Percentiles rank a stretch among this genome's conserved stretches.
These are phyloP conservation scores for Streptanthus diversifolius DNA, from an alignment of 345 rosid species.

Conservation along the genomic window DNA sequence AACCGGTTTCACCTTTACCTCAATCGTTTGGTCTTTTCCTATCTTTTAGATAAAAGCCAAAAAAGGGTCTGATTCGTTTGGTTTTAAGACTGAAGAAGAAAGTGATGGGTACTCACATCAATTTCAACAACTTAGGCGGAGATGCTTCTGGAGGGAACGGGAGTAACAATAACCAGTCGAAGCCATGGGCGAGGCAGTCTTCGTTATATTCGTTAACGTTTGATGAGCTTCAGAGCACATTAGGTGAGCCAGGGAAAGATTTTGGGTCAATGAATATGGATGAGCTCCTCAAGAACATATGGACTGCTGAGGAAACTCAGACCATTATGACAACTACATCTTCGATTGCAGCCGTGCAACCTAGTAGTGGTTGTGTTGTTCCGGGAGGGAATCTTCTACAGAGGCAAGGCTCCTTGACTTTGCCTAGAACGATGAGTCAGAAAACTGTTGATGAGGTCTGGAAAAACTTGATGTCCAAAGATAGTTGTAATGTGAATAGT, in stretches of 20 bases:
- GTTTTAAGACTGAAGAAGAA: constrained; percentile 6
- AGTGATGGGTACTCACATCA: constrained; percentile 53
- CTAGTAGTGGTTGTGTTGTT: constrained; percentile 31
- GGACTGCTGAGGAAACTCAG: constrained; percentile 83
- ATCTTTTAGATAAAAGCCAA: constrained; percentile 10
- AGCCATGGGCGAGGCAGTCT: constrained; percentile 54
- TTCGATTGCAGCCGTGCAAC: constrained; percentile 24
- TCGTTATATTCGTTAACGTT: constrained; percentile 80
- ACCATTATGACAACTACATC: constrained; percentile 31
- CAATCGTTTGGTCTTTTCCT: background rate
- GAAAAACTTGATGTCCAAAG: constrained; percentile 55
- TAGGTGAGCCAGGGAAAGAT: constrained; percentile 75
- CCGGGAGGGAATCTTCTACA: constrained; percentile 45
- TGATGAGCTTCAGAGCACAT: constrained; percentile 76
- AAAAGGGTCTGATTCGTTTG: background rate
- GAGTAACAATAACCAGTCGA: constrained; percentile 17
- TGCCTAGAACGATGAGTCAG: constrained; percentile 86
- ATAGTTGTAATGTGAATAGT: constrained; percentile 24
- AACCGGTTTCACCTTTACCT: background rate
- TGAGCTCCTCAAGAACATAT: constrained; percentile 81
- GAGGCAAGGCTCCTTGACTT: constrained; percentile 82
- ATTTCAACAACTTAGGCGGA: constrained; percentile 49
- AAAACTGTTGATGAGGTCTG: constrained; percentile 94
- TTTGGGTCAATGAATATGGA: constrained; percentile 98
- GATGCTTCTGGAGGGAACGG: constrained; percentile 41